Percentiles rank a stretch among this genome's conserved stretches.
These are phyloP conservation scores for Candida suzukii DNA, from an alignment of 805 yeast genomes.

Conservation along the genomic window DNA sequence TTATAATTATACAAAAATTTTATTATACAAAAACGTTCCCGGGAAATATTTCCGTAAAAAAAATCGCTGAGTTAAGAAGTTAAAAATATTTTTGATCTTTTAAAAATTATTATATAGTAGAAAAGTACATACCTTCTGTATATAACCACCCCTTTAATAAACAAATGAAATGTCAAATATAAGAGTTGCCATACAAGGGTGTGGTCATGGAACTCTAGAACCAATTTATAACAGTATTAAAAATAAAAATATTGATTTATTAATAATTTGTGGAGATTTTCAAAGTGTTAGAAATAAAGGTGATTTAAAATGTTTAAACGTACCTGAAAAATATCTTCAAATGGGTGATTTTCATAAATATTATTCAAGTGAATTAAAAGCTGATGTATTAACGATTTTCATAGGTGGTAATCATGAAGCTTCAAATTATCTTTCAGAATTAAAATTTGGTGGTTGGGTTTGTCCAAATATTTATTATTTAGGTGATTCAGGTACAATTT, in stretches of 20 bases:
- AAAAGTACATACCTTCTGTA: too few relatives aligned
- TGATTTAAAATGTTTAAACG: constrained; percentile 66
- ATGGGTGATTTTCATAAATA: constrained; percentile 80
- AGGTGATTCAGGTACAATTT: constrained; percentile 70
- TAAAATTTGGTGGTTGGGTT: constrained; percentile 87
- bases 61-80: too few relatives aligned
- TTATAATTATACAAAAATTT: too few relatives aligned
- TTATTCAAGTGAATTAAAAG: constrained; percentile 48
- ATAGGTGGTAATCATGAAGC: constrained; percentile 97
- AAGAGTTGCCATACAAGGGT: constrained; percentile 72
- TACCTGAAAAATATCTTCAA: constrained; percentile 68
- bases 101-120: too few relatives aligned
- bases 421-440: constrained; percentile 64
- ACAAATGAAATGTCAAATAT: too few relatives aligned
- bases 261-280: constrained; percentile 87
- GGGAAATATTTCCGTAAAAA: too few relatives aligned
- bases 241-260: constrained; percentile 38
- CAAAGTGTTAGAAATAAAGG: constrained; percentile 62
- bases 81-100: too few relatives aligned
- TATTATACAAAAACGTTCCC: too few relatives aligned
- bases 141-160: too few relatives aligned
- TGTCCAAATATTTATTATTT: constrained; percentile 81
- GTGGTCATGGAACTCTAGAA: constrained; percentile 79
- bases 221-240: constrained; percentile 38
- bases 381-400: constrained; percentile 74